Base-by-base conservation (phyloP, 2,329 filamentous ascomycete genomes). In the Biscogniauxia mediterranea region DNA sequence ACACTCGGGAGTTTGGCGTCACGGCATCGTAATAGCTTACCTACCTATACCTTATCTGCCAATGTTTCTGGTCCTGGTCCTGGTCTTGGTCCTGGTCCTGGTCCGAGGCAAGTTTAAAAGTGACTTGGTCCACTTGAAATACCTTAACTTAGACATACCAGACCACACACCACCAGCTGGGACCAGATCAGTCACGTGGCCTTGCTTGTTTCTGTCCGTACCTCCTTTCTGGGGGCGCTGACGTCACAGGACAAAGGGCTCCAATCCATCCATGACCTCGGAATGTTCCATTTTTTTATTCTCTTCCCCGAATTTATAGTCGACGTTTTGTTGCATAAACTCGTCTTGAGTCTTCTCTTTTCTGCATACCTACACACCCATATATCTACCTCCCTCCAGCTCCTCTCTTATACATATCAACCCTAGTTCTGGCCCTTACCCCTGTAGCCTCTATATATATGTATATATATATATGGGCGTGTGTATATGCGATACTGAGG, bases 141-240 rank as follows among this genome's bases (percentile, higher is more conserved):
- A 61, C 23, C 23, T 23, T 3, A 23, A 23, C 23, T 23, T 3
- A 23, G 23, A 23, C 23, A 23, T 23, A 23, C 23, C 2, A 2
- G 2, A 23, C 23, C 23, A 23, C 23, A 2, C 23, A 23, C 23
- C 23, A 5, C 23, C 23, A 23, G 2, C 23, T 23, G 23, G 23
- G 23, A 3, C 23, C 23, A 23, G 23, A 23, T 23, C 23, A 23
- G 23, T 70, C 67, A 70, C 67, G 68, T 69, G 68, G 55, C 13
- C 57, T 38, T 38, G 42, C 59, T 62, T 66, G 62, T 58, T 58
- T 55, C 61, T 64, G 53, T 46, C 53, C 26, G 52, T 52, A 3
- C 3, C 1, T 20, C 49, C 56, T 17, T 25, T 25, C 50, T n/a
- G 52, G 57, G 58, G 55, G 58, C 46, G 26, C 58, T 67, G 66